Evolutionary conservation across 139 green algal species (phyloP).

Genomic region (Chlorella ohadii): DNA sequence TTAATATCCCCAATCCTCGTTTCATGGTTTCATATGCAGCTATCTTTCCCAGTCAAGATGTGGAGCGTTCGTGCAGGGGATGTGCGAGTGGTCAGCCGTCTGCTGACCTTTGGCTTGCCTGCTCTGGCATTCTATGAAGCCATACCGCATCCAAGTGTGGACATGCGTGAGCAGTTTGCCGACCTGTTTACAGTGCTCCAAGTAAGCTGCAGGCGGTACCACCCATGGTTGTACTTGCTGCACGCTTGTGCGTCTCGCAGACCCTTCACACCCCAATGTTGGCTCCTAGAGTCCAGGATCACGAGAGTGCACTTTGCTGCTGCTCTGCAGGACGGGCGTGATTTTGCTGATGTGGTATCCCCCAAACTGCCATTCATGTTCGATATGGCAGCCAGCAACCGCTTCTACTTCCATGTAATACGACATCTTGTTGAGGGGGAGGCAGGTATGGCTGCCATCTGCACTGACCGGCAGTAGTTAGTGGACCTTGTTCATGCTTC

Average conservation of each 20-base stretch:
- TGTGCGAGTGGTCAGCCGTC: constrained; percentile 36
- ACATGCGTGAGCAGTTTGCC: constrained; percentile 82
- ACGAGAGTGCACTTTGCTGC: too few relatives aligned
- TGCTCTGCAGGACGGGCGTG: constrained; percentile 67
- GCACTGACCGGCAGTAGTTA: too few relatives aligned
- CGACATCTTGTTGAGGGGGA: constrained; percentile 10
- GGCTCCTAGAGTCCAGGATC: too few relatives aligned
- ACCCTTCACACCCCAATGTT: too few relatives aligned
- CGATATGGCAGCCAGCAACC: constrained; percentile 54
- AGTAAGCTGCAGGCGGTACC: too few relatives aligned
- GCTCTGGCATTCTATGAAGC: constrained; percentile 15
- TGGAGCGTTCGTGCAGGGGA: constrained; percentile 38
- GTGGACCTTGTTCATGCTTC: too few relatives aligned
- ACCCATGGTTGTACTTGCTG: too few relatives aligned
- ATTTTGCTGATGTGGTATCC: constrained; percentile 91
- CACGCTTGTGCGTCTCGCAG: too few relatives aligned
- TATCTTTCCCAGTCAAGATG: constrained; percentile 35
- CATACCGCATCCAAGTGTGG: constrained; percentile 20
- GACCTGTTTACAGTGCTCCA: constrained; percentile 84
- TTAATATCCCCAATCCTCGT: neutral
- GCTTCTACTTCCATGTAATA: constrained; percentile 47
- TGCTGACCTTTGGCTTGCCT: constrained; percentile 35
- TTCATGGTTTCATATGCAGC: neutral
- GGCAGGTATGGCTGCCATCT: constrained; percentile 32
- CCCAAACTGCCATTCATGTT: constrained; percentile 67